Percentiles rank a stretch among this genome's conserved stretches.
Evolutionary conservation across 2,329 filamentous ascomycete genomes (phyloP).

Genomic region (Furcasterigmium sp.): DNA sequence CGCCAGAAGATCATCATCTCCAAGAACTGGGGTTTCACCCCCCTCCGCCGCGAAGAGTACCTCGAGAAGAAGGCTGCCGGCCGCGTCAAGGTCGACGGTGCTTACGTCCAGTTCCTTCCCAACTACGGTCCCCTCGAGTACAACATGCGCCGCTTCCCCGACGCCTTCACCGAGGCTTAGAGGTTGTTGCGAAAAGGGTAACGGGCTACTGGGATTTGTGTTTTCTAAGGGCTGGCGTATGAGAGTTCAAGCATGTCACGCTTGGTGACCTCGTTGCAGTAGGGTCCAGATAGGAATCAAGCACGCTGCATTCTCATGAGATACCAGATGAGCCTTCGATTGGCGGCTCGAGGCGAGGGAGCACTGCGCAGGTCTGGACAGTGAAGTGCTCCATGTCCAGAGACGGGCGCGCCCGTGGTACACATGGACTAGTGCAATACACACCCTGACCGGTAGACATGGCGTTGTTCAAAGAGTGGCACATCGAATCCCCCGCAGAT

Average conservation of each 20-base stretch:
- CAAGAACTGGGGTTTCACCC: constrained; percentile 99
- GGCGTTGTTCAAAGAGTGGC: too few species aligned
- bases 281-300: constrained; percentile 15
- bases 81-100: constrained; percentile 93
- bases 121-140: constrained; percentile 81
- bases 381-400: too few species aligned
- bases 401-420: too few species aligned
- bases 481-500: too few species aligned
- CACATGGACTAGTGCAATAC: not conserved
- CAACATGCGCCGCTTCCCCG: constrained; percentile 94
- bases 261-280: constrained; percentile 12
- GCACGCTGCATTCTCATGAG: constrained; percentile 13
- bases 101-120: constrained; percentile 98
- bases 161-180: constrained; percentile 66
- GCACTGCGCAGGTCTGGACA: too few species aligned
- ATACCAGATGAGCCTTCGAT: too few species aligned
- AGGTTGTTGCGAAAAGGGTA: constrained; percentile 19
- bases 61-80: constrained; percentile 90
- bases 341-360: too few species aligned
- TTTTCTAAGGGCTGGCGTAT: constrained; percentile 36
- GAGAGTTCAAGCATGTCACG: constrained; percentile 32
- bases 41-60: constrained; percentile 96
- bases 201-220: constrained; percentile 27
- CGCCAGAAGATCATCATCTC: constrained; percentile 99
- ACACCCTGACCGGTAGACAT: not conserved